Evolutionary conservation across 768 basidiomycete species (phyloP), one percentile per base, ranked within the genome.

Genomic region (Mycena filopes): DNA sequence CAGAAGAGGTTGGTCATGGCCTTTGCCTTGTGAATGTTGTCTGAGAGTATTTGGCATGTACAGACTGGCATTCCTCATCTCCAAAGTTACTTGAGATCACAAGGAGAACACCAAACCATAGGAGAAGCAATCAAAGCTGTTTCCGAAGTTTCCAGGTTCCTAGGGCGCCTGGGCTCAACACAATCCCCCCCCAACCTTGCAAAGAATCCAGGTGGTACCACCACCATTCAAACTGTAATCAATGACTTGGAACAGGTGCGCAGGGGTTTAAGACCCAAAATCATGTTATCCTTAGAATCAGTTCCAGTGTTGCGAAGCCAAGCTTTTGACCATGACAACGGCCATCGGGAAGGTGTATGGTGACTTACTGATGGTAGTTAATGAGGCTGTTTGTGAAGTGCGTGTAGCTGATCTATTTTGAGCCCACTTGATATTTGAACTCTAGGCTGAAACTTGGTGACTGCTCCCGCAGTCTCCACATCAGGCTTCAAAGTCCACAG

Each of bases 1-100:
- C 26, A n/a, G 59, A 58, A 42, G 63, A 69, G 45, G 67, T 64
- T 18, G n/a, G 62, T 21, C n/a, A n/a, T n/a, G n/a, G n/a, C n/a
- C n/a, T 20, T 40, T 23, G 8, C 18, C 23, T 9, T 13, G 18
- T 46, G 2, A 11, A 16, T 18, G 18, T 36, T 3, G 33, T 2
- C 48, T 49, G 12, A 60, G n/a, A n/a, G n/a, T n/a, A n/a, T n/a
- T n/a, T n/a, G n/a, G n/a, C 11, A 20, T 33, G 54, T 29, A 12
- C 11, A 69, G 56, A 70, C 65, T 5, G 57, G 54, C 12, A 62
- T 70, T 1, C 68, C 68, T 3, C 20, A 7, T 25, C 41, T 70
- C 7, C 49, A 55, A 26, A 25, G 53, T 13, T 54, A 63, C 33
- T 42, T 70, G n/a, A 13, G 51, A 42, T 43, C n/a, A 6, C 57